Percentiles rank a stretch among this genome's conserved stretches.
phyloP scores from a whole-genome alignment of 768 basidiomycete species.

The Mycena chlorophos region DNA sequence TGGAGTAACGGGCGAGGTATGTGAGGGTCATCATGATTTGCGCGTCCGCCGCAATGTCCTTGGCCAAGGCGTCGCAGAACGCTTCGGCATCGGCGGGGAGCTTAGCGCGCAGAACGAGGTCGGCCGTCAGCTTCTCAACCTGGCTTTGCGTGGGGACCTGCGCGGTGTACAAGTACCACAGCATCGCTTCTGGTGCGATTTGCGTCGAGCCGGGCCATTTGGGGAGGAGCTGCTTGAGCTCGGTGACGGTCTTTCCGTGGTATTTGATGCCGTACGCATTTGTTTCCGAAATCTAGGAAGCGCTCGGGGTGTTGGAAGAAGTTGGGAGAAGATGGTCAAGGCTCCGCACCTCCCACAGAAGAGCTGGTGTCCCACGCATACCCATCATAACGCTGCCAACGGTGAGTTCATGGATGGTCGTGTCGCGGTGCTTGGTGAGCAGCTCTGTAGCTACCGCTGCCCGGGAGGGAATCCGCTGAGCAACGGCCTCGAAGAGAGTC shows the following conservation, averaged over 20 bases:
- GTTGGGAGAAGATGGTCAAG: background rate
- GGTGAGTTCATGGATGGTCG: conserved; percentile 1
- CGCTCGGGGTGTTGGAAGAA: too few species aligned
- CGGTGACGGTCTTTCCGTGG: background rate
- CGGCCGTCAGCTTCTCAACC: background rate
- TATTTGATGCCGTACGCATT: background rate
- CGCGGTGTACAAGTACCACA: conserved; percentile 5
- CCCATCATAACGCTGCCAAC: conserved; percentile 2
- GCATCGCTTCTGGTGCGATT: conserved; percentile 5
- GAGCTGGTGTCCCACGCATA: background rate
- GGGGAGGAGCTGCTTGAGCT: background rate
- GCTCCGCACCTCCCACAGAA: background rate
- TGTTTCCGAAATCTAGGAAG: background rate
- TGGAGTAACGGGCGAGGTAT: background rate
- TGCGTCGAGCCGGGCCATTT: conserved; percentile 1
- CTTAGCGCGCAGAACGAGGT: background rate
- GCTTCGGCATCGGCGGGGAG: background rate
- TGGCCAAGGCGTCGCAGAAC: background rate
- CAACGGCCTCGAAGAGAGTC: background rate
- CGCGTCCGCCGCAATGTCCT: background rate
- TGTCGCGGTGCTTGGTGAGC: conserved; percentile 1
- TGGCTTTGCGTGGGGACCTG: background rate
- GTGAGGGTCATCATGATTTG: background rate
- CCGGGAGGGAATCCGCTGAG: conserved; percentile 5
- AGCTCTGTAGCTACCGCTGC: conserved; percentile 3